These are phyloP conservation scores for Fusarium algeriense DNA, from an alignment of 2,329 filamentous ascomycete species.

Conservation along the genomic window DNA sequence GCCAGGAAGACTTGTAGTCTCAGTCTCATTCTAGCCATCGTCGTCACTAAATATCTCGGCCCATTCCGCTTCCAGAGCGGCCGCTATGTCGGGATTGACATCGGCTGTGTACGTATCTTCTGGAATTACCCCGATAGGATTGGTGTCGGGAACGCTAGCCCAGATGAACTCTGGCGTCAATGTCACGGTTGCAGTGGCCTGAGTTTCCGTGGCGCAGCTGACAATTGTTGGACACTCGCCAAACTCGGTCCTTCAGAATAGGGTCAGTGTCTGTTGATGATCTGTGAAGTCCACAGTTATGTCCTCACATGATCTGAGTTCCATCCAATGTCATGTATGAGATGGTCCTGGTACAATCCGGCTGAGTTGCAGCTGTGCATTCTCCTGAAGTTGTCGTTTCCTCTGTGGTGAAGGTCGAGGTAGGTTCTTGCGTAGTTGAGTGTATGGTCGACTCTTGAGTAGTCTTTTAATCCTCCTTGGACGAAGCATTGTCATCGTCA, in stretches of 20 bases:
- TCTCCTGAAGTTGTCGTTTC: not conserved
- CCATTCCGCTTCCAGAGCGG: not conserved
- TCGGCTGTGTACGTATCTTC: not conserved
- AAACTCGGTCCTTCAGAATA: not conserved
- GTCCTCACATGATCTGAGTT: not conserved
- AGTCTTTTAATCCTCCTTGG: not conserved
- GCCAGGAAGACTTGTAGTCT: not conserved
- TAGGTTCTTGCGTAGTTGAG: not conserved
- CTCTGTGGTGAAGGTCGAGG: not conserved
- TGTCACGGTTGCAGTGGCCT: not conserved
- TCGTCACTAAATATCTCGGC: not conserved
- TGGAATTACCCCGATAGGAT: not conserved
- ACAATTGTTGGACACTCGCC: not conserved
- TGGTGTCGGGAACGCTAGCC: not conserved
- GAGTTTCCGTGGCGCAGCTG: not conserved
- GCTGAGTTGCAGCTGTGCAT: not conserved
- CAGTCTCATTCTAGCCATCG: not conserved
- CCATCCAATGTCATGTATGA: not conserved
- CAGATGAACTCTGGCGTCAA: not conserved
- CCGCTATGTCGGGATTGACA: not conserved
- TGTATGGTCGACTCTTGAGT: accelerated
- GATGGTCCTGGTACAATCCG: not conserved
- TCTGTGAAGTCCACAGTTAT: too few relatives aligned
- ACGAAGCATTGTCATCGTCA: not conserved
- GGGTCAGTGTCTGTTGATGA: not conserved